Evolutionary conservation across 2,329 filamentous ascomycete genomes (phyloP), one percentile per base, ranked within the genome.

Genomic region (Pseudocercospora macadamiae): DNA sequence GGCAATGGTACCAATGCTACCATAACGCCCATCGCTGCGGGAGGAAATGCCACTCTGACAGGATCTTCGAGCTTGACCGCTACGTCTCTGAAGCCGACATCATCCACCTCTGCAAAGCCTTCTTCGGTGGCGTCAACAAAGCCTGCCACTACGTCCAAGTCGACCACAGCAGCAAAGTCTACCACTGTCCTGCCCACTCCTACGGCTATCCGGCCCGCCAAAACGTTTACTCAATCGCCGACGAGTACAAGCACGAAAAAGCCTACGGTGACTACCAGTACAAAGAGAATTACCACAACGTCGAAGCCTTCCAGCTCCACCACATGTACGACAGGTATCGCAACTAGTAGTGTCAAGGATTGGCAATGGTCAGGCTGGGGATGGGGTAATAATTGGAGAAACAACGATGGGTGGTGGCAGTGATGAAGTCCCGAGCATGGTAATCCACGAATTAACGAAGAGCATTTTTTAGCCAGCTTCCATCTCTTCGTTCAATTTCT

Each of bases 361-460:
- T 32, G 47, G 47, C 26, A 49, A 23, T 49, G 47, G 26, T 49
- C 26, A 6, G 47, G 47, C 47, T 49, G 47, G 25, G 47, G 26
- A 19, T 25, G 39, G 21, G 34, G 28, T 32, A 32, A 32, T 32
- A 6, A 32, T 32, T 39, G 36, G 30, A 34, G 30, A 34, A 34
- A 34, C 30, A 18, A 39, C 16, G 36, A 16, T 8, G 36, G 36
- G 7, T 32, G 28, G 28, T 32, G 28, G 28, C 28, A n/a, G n/a
- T 7, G 30, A 34, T 7, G 30, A 34, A 34, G 30, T n/a, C n/a
- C n/a, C n/a, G n/a, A n/a, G n/a, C n/a, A n/a, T n/a, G n/a, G n/a
- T n/a, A n/a, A n/a, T n/a, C n/a, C n/a, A n/a, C n/a, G n/a, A n/a
- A n/a, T n/a, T n/a, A n/a, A n/a, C n/a, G n/a, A n/a, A n/a, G n/a